phyloP scores from a whole-genome alignment of 2,329 filamentous ascomycete species.

The Pseudopyricularia javanii region DNA sequence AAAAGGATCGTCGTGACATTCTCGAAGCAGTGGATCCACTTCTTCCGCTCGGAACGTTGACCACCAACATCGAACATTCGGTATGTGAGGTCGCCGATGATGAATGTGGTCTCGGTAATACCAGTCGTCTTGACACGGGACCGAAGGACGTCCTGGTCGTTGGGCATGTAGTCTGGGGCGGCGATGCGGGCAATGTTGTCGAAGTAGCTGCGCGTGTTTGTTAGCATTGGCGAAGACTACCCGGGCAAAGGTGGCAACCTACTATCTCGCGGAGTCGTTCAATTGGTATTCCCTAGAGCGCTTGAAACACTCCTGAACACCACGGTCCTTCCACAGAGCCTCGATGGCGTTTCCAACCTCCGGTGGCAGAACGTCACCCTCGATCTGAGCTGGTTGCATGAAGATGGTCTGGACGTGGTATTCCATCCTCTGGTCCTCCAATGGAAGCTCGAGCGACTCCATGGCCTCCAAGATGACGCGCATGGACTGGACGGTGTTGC shows the following conservation, averaged over 20 bases:
- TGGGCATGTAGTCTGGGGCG: constrained; percentile 84
- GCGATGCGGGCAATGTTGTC: constrained; percentile 88
- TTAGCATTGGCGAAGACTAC: background rate
- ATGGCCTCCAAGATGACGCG: constrained; percentile 57
- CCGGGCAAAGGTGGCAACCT: constrained; percentile 20
- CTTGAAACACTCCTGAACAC: constrained; percentile 92
- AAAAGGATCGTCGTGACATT: constrained; percentile 96
- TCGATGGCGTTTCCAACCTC: constrained; percentile 91
- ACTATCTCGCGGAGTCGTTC: constrained; percentile 96
- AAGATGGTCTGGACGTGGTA: constrained; percentile 96
- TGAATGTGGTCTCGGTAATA: constrained; percentile 94
- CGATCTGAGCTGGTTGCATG: constrained; percentile 95
- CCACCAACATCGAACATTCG: constrained; percentile 97
- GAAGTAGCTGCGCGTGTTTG: constrained; percentile 83
- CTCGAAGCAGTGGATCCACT: constrained; percentile 99
- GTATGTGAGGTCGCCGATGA: constrained; percentile 88
- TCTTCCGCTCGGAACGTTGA: constrained; percentile 92
- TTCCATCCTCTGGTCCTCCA: constrained; percentile 85
- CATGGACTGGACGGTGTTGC: constrained; percentile 59
- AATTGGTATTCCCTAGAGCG: constrained; percentile 91
- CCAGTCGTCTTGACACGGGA: constrained; percentile 96
- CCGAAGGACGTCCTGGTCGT: constrained; percentile 86
- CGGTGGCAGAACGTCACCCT: constrained; percentile 85
- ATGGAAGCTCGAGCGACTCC: constrained; percentile 62
- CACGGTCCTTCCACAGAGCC: constrained; percentile 82